Percentiles rank a stretch among this genome's conserved stretches.
Conservation (phyloP, 257 asterid species). For the Primulina tabacum region DNA sequence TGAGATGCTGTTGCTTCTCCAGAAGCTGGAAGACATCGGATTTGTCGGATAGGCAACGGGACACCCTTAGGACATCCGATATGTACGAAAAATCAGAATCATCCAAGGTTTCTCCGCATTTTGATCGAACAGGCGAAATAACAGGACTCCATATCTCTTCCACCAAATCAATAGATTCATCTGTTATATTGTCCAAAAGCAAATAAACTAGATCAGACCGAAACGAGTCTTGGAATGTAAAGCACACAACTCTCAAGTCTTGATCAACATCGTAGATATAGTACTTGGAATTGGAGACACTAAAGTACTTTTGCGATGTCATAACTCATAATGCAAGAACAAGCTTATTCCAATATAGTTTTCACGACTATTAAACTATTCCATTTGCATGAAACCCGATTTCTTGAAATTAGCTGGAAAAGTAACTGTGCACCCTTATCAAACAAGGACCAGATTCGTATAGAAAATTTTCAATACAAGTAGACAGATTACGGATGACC, state of each 20-base stretch:
- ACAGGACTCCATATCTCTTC: conserved; percentile 58
- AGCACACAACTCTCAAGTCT: neutral
- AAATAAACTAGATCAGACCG: no score
- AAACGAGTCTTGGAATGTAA: no score
- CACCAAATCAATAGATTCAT: conserved; percentile 49
- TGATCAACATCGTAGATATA: neutral
- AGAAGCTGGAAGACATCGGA: conserved; percentile 53
- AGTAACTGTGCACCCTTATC: neutral
- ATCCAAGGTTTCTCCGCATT: conserved; percentile 29
- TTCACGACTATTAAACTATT: conserved; percentile 3
- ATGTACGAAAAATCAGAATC: conserved; percentile 60
- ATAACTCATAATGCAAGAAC: neutral
- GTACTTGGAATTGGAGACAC: neutral
- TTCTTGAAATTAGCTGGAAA: neutral
- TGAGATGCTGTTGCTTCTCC: conserved; percentile 71
- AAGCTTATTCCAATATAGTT: neutral
- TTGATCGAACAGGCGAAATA: conserved; percentile 32
- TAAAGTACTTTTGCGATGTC: neutral
- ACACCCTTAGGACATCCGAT: conserved; percentile 61
- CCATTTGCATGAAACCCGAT: conserved; percentile 15
- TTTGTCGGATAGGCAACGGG: conserved; percentile 47
- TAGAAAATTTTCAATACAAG: no score
- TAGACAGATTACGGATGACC: no score
- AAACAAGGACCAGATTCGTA: no score
- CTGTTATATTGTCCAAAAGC: conserved; percentile 27